Evolutionary conservation across 768 basidiomycete genomes (phyloP).

Genomic region (Rhodotorula taiwanensis): DNA sequence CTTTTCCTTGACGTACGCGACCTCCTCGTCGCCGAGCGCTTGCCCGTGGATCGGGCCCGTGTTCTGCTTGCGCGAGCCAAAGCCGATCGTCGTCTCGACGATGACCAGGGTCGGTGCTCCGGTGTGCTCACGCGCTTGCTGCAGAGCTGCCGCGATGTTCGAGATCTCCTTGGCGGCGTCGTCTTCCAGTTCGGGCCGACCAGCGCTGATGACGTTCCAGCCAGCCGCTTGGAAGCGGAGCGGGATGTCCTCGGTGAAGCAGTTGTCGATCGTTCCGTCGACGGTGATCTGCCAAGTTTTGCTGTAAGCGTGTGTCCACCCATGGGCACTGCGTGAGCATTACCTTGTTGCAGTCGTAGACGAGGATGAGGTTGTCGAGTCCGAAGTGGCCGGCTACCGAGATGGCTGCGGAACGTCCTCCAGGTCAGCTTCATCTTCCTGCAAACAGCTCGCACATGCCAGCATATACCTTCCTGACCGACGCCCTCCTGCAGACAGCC

Average conservation of each 20-base stretch:
- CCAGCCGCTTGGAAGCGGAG: conserved; percentile 81
- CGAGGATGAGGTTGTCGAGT: conserved; percentile 79
- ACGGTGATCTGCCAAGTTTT: conserved; percentile 60
- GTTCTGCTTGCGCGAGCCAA: conserved; percentile 82
- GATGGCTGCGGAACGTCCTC: background rate
- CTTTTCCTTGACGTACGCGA: conserved; percentile 69
- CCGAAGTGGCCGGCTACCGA: conserved; percentile 57
- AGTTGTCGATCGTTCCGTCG: conserved; percentile 80
- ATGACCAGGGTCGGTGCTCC: conserved; percentile 9
- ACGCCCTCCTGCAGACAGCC: conserved; percentile 96
- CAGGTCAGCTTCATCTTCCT: background rate
- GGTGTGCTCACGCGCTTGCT: background rate
- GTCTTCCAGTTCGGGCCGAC: conserved; percentile 67
- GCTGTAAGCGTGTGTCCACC: background rate
- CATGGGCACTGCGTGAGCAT: background rate
- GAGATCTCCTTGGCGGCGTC: conserved; percentile 62
- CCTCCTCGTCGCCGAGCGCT: conserved; percentile 86
- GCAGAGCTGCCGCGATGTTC: conserved; percentile 50
- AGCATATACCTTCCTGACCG: conserved; percentile 76
- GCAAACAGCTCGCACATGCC: no score
- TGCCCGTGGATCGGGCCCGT: conserved; percentile 88
- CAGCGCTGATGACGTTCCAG: conserved; percentile 83
- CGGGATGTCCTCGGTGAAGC: conserved; percentile 87
- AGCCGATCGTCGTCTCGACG: conserved; percentile 75
- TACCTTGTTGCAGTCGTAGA: conserved; percentile 85